Conservation (phyloP, 2,329 filamentous ascomycete genomes). For the Fusarium veterinarium region DNA sequence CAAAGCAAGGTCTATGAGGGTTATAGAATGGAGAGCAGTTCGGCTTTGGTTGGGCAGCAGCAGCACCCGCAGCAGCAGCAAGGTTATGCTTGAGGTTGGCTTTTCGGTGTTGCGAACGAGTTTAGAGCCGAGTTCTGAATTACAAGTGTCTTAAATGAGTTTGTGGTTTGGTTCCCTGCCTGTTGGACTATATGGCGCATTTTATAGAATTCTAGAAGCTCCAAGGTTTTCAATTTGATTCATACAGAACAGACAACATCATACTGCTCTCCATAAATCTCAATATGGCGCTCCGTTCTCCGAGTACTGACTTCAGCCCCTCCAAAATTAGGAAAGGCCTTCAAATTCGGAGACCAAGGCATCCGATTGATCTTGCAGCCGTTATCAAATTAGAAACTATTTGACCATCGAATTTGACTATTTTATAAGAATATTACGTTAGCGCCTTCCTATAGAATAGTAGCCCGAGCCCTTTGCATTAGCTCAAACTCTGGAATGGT, state of each 20-base stretch:
- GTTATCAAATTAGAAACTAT: neutral
- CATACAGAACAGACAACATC: neutral
- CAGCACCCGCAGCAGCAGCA: slow-evolving; percentile 1
- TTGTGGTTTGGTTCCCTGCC: neutral
- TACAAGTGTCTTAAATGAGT: neutral
- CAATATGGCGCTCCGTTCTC: neutral
- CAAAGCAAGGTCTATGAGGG: slow-evolving; percentile 14
- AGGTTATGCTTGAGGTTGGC: neutral
- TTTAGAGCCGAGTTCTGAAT: neutral
- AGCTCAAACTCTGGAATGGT: slow-evolving; percentile 3
- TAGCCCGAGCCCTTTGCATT: neutral
- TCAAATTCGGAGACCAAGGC: neutral
- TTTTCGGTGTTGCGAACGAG: neutral
- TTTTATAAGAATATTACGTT: slow-evolving; percentile 1
- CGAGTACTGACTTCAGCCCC: fast-evolving
- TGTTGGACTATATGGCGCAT: neutral
- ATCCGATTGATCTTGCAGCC: too few relatives aligned
- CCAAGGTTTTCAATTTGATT: neutral
- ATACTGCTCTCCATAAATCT: neutral
- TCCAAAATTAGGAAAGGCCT: too few relatives aligned
- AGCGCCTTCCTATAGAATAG: neutral
- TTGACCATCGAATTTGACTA: slow-evolving; percentile 13
- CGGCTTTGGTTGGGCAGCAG: slow-evolving; percentile 5
- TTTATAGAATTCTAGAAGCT: neutral
- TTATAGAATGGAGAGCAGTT: slow-evolving; percentile 11